Base-by-base conservation (phyloP, 2,329 filamentous ascomycete species). In the Botrytis fragariae region DNA sequence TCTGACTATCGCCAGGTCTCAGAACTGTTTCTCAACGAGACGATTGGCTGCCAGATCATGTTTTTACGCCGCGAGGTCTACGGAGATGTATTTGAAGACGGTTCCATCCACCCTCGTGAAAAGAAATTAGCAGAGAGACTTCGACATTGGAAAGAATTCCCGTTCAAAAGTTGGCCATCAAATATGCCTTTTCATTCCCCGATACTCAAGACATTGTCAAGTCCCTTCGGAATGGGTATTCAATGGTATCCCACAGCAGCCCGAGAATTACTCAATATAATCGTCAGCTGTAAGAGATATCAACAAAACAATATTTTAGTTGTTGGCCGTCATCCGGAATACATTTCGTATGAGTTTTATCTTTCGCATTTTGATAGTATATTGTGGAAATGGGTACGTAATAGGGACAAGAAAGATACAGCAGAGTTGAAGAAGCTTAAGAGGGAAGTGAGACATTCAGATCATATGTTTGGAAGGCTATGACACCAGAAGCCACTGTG, bases 241-340 rank as follows among this genome's bases (percentile, higher is more conserved):
- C 44, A 51, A n/a, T 67, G 63, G 63, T 67, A 67, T 51, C 22
- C 63, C 3, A 67, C 22, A 37, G 63, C 63, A 7, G 63, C 44
- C 10, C 22, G 32, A 3, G 63, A 67, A 51, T 2, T 51, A 12
- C 25, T 14, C 18, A 48, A 37, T 22, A 51, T 51, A 25, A 51
- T 67, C 7, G 32, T 16, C 32, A 25, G 45, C 63, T 65, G 63
- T 22, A 2, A n/a, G 12, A 45, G 7, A 18, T 18, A 32, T 22
- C 4, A 14, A 18, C 7, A 22, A 45, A 3, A 8, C 44, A 45
- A 9, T 45, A 7, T 25, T 25, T 12, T 1, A 12, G 25, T 12
- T 25, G 0, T 1, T 51, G 45, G 22, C 9, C 9, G 0, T 12
- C 45, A 51, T 25, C 25, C 12, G 12, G 12, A 5, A 14, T 3